Conservation (phyloP, 768 basidiomycete species). For the Auricularia sp. region DNA sequence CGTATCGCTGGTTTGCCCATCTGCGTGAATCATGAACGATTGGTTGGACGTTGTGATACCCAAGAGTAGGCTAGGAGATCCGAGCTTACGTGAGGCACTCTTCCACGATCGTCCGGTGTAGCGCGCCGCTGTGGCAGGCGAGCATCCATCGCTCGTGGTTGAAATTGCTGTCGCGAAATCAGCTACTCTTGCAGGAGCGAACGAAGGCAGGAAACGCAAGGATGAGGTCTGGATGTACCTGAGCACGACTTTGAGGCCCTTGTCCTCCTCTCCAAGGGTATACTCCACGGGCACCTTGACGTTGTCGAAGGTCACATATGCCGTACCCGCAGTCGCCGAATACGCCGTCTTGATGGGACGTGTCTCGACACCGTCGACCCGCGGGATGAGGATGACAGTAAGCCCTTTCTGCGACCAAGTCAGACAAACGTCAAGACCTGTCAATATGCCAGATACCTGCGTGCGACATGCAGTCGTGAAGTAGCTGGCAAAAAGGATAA, state of each 20-base stretch:
- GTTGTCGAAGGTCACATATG: conserved; percentile 37
- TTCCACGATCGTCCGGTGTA: conserved; percentile 75
- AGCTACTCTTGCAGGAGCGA: background rate
- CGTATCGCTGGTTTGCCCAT: conserved; percentile 82
- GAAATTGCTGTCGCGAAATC: conserved; percentile 46
- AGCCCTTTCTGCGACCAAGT: conserved; percentile 45
- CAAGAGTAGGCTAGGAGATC: background rate
- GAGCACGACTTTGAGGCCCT: conserved; percentile 73
- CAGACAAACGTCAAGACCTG: background rate
- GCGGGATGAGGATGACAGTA: conserved; percentile 64
- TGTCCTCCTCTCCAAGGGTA: conserved; percentile 78
- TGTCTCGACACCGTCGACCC: conserved; percentile 65
- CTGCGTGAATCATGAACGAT: conserved; percentile 23
- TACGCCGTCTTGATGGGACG: conserved; percentile 90
- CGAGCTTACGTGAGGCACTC: conserved; percentile 70
- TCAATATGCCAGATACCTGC: conserved; percentile 30
- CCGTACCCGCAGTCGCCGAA: conserved; percentile 84
- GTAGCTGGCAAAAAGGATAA: conserved; percentile 24
- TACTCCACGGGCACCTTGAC: conserved; percentile 75
- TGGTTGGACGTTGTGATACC: no score
- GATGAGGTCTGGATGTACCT: conserved; percentile 9
- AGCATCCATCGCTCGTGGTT: conserved; percentile 92
- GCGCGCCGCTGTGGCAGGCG: conserved; percentile 52
- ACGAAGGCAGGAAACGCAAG: conserved; percentile 18
- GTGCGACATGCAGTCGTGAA: conserved; percentile 74